phyloP scores from a whole-genome alignment of 2,329 filamentous ascomycete species.

The Fusarium domesticum region DNA sequence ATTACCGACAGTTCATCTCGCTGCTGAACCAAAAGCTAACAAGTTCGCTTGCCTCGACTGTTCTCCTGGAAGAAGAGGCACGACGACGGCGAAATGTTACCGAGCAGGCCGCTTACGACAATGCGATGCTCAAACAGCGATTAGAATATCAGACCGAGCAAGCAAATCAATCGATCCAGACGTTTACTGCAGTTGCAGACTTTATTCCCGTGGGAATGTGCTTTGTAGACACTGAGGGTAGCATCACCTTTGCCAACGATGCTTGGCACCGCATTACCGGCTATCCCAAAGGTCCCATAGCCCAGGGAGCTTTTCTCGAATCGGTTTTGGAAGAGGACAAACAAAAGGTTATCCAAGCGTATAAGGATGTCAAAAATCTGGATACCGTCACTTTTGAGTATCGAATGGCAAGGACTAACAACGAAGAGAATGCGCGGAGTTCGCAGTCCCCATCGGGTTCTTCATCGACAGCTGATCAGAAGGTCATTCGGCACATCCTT shows the following conservation, averaged over 20 bases:
- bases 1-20: slow-evolving; percentile 66
- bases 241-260: slow-evolving; percentile 69
- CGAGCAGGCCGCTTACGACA: slow-evolving; percentile 64
- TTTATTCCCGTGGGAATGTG: slow-evolving; percentile 73
- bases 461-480: slow-evolving; percentile 25
- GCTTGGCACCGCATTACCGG: slow-evolving; percentile 58
- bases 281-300: slow-evolving; percentile 35
- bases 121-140: slow-evolving; percentile 63
- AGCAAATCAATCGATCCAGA: slow-evolving; percentile 54
- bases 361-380: slow-evolving; percentile 38
- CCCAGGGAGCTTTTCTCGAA: slow-evolving; percentile 39
- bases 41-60: slow-evolving; percentile 66
- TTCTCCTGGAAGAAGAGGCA: slow-evolving; percentile 69
- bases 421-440: slow-evolving; percentile 1
- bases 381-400: slow-evolving; percentile 48
- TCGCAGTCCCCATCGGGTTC: slow-evolving; percentile 20
- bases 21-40: slow-evolving; percentile 55
- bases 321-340: slow-evolving; percentile 48
- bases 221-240: slow-evolving; percentile 62
- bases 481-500: slow-evolving; percentile 42
- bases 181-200: slow-evolving; percentile 68
- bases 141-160: slow-evolving; percentile 55
- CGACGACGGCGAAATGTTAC: slow-evolving; percentile 46
- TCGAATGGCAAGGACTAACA: slow-evolving; percentile 29
- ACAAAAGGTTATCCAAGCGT: slow-evolving; percentile 39